phyloP scores from a whole-genome alignment of 225 moss, liverwort and hornwort genomes.

The Neckera pumila region DNA sequence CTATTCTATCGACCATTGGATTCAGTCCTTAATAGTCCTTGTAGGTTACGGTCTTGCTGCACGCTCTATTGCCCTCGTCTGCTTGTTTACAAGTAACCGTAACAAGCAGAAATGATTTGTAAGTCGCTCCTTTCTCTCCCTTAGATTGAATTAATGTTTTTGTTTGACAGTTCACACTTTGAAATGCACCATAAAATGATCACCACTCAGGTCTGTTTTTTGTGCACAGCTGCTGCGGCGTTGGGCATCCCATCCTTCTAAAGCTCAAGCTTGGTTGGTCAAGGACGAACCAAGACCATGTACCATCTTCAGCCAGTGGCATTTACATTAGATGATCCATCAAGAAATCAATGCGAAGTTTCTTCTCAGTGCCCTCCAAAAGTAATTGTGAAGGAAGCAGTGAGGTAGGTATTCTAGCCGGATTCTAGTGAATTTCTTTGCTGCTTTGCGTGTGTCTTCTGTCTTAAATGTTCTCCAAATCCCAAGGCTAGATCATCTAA shows the following conservation, averaged over 20 bases:
- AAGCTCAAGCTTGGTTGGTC: background rate
- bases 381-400: background rate
- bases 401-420: background rate
- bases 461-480: background rate
- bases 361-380: background rate
- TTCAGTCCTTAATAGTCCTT: slow-evolving; percentile 16
- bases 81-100: slow-evolving; percentile 41
- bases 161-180: background rate
- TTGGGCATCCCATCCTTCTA: background rate
- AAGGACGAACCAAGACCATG: background rate
- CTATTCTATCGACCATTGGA: slow-evolving; percentile 28
- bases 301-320: background rate
- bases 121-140: background rate
- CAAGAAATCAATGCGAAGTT: background rate
- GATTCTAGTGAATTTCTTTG: background rate
- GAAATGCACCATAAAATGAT: background rate
- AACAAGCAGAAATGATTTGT: slow-evolving; percentile 44
- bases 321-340: background rate
- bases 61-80: slow-evolving; percentile 31
- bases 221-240: background rate
- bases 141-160: background rate
- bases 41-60: slow-evolving; percentile 34
- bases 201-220: background rate
- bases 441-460: background rate
- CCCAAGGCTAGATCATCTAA: background rate